Evolutionary conservation across 2,329 filamentous ascomycete genomes (phyloP), one percentile per base, ranked within the genome.

Genomic region (Fusarium sp.): DNA sequence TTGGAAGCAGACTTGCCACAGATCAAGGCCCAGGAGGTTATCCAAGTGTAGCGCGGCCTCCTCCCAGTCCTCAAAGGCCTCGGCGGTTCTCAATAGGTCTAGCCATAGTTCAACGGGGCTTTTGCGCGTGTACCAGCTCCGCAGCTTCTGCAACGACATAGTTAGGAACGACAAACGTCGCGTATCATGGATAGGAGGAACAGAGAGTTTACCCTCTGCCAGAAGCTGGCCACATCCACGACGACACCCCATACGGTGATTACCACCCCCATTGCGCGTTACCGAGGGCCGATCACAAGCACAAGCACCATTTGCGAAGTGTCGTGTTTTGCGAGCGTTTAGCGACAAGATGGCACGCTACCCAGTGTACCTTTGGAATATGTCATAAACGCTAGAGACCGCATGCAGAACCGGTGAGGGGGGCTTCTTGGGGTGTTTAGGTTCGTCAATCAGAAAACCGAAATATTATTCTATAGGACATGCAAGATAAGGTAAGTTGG

Each of bases 11-110:
- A 27, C 63, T 41, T 83, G 93, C 93, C 93, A 97, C 69, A 94
- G 81, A 82, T 97, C 93, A 74, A 94, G 89, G 45, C 91, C 91
- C n/a, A 94, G 86, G 23, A 93, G 85, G 76, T 92, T 91, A 80
- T 97, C 95, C n/a, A 97, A 87, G 77, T 93, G 89, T 71, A 93
- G 88, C 4, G 94, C 94, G n/a, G 92, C 91, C 73, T 91, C 91
- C 79, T 95, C 92, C 94, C 94, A 98, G 79, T 96, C 92, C 78
- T 96, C 93, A 78, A 92, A 97, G 31, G 88, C 86, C 72, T 89
- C 86, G 23, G 94, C 92, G 65, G 89, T 87, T 59, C 86, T 86
- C 52, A 97, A 84, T 29, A 86, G 84, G 68, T 92, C 87, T 46
- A 92, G 86, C 83, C 93, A 91, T 60, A 90, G 83, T 72, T 92